Evolutionary conservation across 805 yeast genomes (phyloP).

Genomic region (Suhomyces sp.): DNA sequence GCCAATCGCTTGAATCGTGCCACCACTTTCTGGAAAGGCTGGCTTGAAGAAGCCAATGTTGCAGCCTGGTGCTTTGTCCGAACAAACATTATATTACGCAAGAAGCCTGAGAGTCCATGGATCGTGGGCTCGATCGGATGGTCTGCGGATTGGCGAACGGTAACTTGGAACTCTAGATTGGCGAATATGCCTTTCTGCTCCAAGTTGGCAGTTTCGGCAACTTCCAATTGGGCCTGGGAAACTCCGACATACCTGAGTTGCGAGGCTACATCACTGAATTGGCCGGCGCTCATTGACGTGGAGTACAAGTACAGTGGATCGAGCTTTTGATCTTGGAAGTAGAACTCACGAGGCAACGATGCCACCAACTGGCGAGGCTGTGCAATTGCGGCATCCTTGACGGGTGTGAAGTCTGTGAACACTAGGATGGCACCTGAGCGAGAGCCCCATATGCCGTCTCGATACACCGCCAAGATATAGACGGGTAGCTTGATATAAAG

Average conservation of each 20-base stretch:
- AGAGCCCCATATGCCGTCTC: conserved; percentile 4
- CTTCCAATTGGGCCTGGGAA: not conserved
- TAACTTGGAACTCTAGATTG: not conserved
- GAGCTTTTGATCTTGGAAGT: not conserved
- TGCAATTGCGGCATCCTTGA: conserved; percentile 2
- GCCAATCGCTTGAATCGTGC: not conserved
- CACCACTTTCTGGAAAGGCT: not conserved
- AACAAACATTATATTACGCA: not conserved
- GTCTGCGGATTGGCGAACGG: not conserved
- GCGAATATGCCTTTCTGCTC: not conserved
- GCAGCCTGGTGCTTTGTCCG: not conserved
- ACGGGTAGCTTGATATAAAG: conserved; percentile 7
- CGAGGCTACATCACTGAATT: not conserved
- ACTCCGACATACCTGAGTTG: not conserved
- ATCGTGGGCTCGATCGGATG: not conserved
- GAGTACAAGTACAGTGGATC: not conserved
- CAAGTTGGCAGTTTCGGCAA: not conserved
- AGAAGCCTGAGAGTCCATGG: not conserved
- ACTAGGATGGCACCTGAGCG: conserved; percentile 3
- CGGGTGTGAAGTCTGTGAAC: conserved; percentile 10
- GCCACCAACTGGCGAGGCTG: not conserved
- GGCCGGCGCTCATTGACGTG: not conserved
- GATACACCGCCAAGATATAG: conserved; percentile 6
- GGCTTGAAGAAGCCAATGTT: not conserved
- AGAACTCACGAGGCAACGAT: not conserved